Base-by-base conservation (phyloP, 1,139 yeast genomes). In the Blastobotrys malaysiensis region DNA sequence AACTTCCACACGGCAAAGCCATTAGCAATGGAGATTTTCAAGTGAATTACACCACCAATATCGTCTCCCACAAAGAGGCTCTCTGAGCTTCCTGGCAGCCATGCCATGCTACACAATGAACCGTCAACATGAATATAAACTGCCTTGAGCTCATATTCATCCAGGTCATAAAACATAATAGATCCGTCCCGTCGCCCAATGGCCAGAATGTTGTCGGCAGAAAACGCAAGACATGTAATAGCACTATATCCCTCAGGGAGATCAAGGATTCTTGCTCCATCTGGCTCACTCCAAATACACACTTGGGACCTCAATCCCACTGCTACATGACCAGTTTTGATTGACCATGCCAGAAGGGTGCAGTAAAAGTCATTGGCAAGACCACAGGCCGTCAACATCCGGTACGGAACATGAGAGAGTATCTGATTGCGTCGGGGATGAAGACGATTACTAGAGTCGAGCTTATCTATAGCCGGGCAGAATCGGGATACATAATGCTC, bases 301-400 rank as follows among this genome's bases (percentile, higher is more conserved):
- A 83, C 86, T 6, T 77, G 73, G 1, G 73, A 65, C 0, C 83
- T 84, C 43, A 89, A 70, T 0, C 93, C 97, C 1, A 89, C 91
- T 0, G 86, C 86, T 0, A 89, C 73, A 31, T 74, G 74, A 24
- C 77, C 77, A 0, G 81, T 70, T 22, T 65, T 65, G 2, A 68
- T 67, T 0, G 91, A 83, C 96, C 96, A 89, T 9, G 91, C 80
- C 0, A 89, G 79, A 50, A 87, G 73, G 63, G 88, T 87, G 1
- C 89, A 79, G 69, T 90, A 90, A 66, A 84, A 90, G 67, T 90
- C 97, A 65, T 88, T 86, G 56, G 86, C 74, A 52, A 90, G 70
- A 0, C 83, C 83, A 0, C 39, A 31, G 16, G 39, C 39, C 5
- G 39, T 31, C 39, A 31, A n/a, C 39, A 31, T 31, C 16, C 39